Evolutionary conservation across 129 eudicot genomes (phyloP), one percentile per base, ranked within the genome.

Genomic region (Lactuca saligna): DNA sequence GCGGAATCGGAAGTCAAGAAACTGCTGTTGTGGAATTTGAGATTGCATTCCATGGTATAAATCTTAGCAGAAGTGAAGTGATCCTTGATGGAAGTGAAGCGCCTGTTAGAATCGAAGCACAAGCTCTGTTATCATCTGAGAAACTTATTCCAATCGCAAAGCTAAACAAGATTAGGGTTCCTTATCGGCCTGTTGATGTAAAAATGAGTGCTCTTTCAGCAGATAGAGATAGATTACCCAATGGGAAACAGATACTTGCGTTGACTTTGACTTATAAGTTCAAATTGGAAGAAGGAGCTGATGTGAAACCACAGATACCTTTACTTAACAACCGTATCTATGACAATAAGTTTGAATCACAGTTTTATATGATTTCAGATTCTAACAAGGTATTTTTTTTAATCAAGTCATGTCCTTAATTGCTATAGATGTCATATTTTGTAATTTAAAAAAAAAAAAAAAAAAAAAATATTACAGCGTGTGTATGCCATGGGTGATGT

Each of bases 361-460:
- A 94, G 58, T 94, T 94, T 75, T 94, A 94, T 77, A 94, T 94
- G 96, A 94, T 94, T 73, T 90, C 94, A 57, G 99, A 94, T 85
- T 51, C 89, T 56, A 94, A 94, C 85, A 94, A 89, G 97, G 99
- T 94, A 75, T 41, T 53, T 58, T 53, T 53, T 17, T 63, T 50
- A 51, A 61, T 63, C 69, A 63, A 55, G 63, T 69, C 66, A 57
- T 64, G 62, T 46, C 50, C 62, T 56, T 20, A 20, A 20, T 20
- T 72, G 20, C 25, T 32, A 17, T 29, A 6, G 7, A 69, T 0
- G 13, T 42, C 46, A 70, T 31, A 39, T 53, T 57, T 75, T 68
- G 69, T 65, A 54, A 54, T 51, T 9, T n/a, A n/a, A n/a, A n/a
- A n/a, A n/a, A n/a, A n/a, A n/a, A n/a, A n/a, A n/a, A n/a, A n/a